Conservation (phyloP, 192 early-diverging fungal species). For the Rhizophagus prolifer region DNA sequence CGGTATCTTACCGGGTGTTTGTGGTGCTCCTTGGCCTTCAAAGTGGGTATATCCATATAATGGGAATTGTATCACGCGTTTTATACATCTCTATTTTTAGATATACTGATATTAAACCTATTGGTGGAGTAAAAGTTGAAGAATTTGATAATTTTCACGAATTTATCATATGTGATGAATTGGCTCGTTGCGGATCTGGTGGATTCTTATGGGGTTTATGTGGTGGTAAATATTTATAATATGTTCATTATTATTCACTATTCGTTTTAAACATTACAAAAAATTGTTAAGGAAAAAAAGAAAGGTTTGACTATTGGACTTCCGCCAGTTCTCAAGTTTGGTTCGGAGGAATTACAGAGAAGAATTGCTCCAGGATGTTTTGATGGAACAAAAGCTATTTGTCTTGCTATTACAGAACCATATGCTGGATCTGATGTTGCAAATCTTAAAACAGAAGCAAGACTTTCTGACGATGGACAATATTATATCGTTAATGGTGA, state of each 20-base stretch:
- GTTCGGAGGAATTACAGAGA: conserved; percentile 66
- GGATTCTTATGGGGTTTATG: conserved; percentile 79
- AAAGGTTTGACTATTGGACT: conserved; percentile 69
- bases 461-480: conserved; percentile 64
- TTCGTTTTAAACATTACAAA: too few species aligned
- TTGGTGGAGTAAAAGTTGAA: too few species aligned
- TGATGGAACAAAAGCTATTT: conserved; percentile 76
- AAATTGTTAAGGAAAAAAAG: too few species aligned
- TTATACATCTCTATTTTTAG: too few species aligned
- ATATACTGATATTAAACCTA: too few species aligned
- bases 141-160: conserved; percentile 72
- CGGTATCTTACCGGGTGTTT: too few species aligned
- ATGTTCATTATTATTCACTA: conserved; percentile 6
- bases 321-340: conserved; percentile 73
- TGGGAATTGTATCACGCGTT: too few species aligned
- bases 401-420: conserved; percentile 82
- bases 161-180: conserved; percentile 78
- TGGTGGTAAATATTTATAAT: conserved; percentile 52
- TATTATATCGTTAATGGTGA: conserved; percentile 79
- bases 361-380: conserved; percentile 65
- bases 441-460: too few species aligned
- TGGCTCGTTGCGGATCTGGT: too few species aligned
- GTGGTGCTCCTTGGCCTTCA: too few species aligned
- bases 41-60: too few species aligned
- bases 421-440: too few species aligned